These are phyloP conservation scores for Mikania micrantha DNA, from an alignment of 129 eudicot genomes.

Conservation along the genomic window DNA sequence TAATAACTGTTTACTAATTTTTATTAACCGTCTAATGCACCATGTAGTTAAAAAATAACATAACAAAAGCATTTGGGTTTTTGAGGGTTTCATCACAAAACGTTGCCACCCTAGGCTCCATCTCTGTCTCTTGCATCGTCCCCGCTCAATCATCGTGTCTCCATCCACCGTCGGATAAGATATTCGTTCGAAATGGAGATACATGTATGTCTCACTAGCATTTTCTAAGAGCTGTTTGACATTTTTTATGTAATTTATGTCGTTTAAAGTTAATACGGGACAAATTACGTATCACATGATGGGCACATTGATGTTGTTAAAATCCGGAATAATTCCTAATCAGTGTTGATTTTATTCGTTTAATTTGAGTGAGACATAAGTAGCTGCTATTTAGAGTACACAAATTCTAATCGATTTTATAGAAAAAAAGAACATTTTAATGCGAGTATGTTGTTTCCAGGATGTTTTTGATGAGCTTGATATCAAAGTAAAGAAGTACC, in stretches of 20 bases:
- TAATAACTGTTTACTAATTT: no score
- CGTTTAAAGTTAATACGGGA: not conserved
- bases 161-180: not conserved
- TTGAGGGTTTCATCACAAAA: not conserved
- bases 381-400: not conserved
- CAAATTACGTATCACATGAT: not conserved
- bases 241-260: not conserved
- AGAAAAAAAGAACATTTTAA: not conserved
- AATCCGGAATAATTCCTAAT: not conserved
- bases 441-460: slow-evolving; percentile 19
- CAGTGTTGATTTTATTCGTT: not conserved
- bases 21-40: no score
- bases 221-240: not conserved
- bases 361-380: not conserved
- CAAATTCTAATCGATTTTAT: not conserved
- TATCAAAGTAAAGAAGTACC: slow-evolving; percentile 56
- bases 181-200: slow-evolving; percentile 5
- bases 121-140: no score
- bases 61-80: not conserved
- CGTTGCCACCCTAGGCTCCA: no score
- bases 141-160: not conserved
- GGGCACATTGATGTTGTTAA: not conserved
- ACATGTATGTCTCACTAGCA: not conserved
- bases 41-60: not conserved
- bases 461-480: slow-evolving; percentile 47